Conservation (phyloP, 495 filamentous ascomycete genomes). For the Aspergillus diversus region DNA sequence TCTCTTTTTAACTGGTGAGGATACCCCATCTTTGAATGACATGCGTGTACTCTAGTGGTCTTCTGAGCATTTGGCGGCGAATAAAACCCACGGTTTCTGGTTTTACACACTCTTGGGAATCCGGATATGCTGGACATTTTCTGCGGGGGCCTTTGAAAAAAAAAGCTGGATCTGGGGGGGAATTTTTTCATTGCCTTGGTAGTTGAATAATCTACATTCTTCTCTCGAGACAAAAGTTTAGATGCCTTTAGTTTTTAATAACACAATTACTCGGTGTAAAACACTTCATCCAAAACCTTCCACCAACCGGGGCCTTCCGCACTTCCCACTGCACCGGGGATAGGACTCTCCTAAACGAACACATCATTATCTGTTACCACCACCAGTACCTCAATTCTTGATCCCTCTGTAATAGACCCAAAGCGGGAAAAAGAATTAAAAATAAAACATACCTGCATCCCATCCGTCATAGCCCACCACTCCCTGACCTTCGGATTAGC, state of each 20-base stretch:
- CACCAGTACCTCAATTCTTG: background rate
- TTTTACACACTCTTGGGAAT: constrained; percentile 11
- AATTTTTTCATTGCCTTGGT: background rate
- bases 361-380: background rate
- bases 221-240: background rate
- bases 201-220: background rate
- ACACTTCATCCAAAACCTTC: constrained; percentile 73
- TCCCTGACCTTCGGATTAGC: constrained; percentile 70
- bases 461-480: constrained; percentile 81
- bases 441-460: constrained; percentile 58
- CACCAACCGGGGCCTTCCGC: constrained; percentile 71
- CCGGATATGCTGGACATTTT: constrained; percentile 16
- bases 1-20: constrained; percentile 22
- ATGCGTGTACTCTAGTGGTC: constrained; percentile 19
- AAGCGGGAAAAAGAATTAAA: background rate
- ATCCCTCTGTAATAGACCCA: too few species aligned
- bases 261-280: constrained; percentile 54
- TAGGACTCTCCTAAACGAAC: constrained; percentile 48
- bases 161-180: background rate
- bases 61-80: constrained; percentile 11
- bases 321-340: constrained; percentile 64
- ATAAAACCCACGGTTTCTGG: constrained; percentile 6
- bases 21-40: constrained; percentile 29
- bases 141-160: constrained; percentile 6
- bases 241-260: background rate